Percentiles rank a stretch among this genome's conserved stretches.
phyloP scores from a whole-genome alignment of 2,329 filamentous ascomycete species.

The Ascomycota sp. region DNA sequence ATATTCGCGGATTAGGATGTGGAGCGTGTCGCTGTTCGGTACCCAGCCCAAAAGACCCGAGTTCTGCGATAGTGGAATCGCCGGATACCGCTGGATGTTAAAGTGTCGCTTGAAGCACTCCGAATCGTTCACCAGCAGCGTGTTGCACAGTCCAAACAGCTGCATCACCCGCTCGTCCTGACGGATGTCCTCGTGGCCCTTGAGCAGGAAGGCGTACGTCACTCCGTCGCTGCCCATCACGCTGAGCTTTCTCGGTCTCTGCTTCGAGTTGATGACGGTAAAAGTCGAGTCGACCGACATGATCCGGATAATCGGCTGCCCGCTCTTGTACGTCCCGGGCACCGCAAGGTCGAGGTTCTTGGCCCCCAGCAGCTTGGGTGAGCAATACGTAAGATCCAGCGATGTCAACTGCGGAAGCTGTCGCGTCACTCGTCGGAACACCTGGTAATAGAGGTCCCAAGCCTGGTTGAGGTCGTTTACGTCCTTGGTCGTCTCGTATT shows the following conservation, averaged over 20 bases:
- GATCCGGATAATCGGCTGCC: slow-evolving; percentile 58
- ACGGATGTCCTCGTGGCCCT: slow-evolving; percentile 97
- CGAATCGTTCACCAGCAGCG: slow-evolving; percentile 73
- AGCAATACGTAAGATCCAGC: slow-evolving; percentile 89
- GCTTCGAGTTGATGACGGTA: slow-evolving; percentile 87
- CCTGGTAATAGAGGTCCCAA: slow-evolving; percentile 97
- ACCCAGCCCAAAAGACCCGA: slow-evolving; percentile 93
- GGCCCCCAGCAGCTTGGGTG: slow-evolving; percentile 70
- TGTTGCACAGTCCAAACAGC: slow-evolving; percentile 92
- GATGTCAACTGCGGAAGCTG: slow-evolving; percentile 84
- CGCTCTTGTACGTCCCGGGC: slow-evolving; percentile 80
- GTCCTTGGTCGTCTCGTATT: slow-evolving; percentile 73
- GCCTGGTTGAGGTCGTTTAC: slow-evolving; percentile 90
- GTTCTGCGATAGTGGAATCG: slow-evolving; percentile 90
- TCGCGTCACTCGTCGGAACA: slow-evolving; percentile 83
- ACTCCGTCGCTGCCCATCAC: slow-evolving; percentile 74
- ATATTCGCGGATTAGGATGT: slow-evolving; percentile 92
- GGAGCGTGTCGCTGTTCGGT: slow-evolving; percentile 88
- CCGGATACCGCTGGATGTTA: slow-evolving; percentile 84
- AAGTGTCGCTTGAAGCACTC: slow-evolving; percentile 95
- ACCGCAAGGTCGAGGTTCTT: slow-evolving; percentile 77
- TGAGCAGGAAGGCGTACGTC: slow-evolving; percentile 72
- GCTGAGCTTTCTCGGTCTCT: slow-evolving; percentile 74
- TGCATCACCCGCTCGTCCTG: slow-evolving; percentile 99
- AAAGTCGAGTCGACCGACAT: slow-evolving; percentile 75